These are phyloP conservation scores for Solanum lycopersicoides DNA, from an alignment of 257 asterid genomes.

Conservation along the genomic window DNA sequence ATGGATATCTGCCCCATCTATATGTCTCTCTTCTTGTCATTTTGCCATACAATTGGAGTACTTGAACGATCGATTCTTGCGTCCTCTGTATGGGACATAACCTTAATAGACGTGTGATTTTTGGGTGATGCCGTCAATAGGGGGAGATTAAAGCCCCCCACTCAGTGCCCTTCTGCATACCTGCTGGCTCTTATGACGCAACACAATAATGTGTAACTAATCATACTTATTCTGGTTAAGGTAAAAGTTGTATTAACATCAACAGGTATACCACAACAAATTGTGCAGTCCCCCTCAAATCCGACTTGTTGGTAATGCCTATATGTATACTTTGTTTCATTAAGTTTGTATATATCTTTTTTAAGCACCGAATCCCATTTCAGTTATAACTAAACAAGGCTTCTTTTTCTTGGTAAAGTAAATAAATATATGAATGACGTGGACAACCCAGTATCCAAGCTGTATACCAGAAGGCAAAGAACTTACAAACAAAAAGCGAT, in stretches of 20 bases:
- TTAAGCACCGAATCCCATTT: not conserved
- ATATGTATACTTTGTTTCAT: not conserved
- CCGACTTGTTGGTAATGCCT: not conserved
- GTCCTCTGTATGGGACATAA: not conserved
- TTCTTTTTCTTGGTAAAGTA: not conserved
- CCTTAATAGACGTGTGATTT: not conserved
- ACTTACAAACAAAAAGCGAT: not conserved
- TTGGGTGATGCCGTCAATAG: not conserved
- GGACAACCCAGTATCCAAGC: not conserved
- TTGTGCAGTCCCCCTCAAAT: not conserved
- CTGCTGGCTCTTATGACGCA: not conserved
- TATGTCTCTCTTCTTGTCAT: not conserved
- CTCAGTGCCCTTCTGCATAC: not conserved
- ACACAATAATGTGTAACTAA: not conserved
- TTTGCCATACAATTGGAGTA: not conserved
- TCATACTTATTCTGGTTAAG: not conserved
- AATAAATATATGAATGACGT: not conserved
- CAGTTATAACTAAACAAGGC: not conserved
- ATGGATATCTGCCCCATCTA: not conserved
- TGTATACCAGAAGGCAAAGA: not conserved
- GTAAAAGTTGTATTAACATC: not conserved
- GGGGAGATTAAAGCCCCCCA: not conserved
- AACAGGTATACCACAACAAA: not conserved
- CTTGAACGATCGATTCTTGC: not conserved
- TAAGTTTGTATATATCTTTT: not conserved